Base-by-base conservation (phyloP, 345 rosid genomes). In the Eucalyptus curtisii region DNA sequence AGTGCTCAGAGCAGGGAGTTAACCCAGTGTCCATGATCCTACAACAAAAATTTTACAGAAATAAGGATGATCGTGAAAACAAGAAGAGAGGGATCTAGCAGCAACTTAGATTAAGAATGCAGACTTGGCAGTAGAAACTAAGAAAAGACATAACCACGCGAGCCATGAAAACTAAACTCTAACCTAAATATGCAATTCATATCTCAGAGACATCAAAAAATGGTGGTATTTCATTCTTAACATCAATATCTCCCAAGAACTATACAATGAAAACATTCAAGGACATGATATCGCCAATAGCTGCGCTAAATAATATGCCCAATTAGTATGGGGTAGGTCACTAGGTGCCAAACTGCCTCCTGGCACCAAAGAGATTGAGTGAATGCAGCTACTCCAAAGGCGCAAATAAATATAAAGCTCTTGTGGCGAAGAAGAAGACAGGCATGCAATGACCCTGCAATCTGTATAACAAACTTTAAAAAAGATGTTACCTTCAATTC, bases 21-120 rank as follows among this genome's bases (percentile, higher is more conserved):
- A 79, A 97, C 96, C 99, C 99, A 97, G 93, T 96, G 98, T 15
- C 97, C 99, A 92, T 97, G 99, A 92, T 99, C 99, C 99, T 97
- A 80, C 33, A 89, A 90, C 86, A 88, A 87, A 59, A 15, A 86
- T 24, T 87, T 64, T 84, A 86, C 22, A 82, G 81, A 48, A 48
- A 86, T 88, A n/a, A 57, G 86, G 85, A 71, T 47, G 37, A 64
- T 33, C 22, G 16, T 61, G 6, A 86, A 17, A 22, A 81, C 49
- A 86, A 33, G 9, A 66, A 47, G 40, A 89, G 24, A 71, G 24
- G 81, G 45, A 37, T 71, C 81, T 37, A 71, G 45, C 25, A 71
- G 81, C 81, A 71, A 37, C 81, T 71, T 71, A 71, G 45, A 71
- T 37, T 19, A 20, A 71, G 45, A 19, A 71, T 37, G 45, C 1